Evolutionary conservation across 345 rosid genomes (phyloP).

Genomic region (Aquilaria malaccensis): DNA sequence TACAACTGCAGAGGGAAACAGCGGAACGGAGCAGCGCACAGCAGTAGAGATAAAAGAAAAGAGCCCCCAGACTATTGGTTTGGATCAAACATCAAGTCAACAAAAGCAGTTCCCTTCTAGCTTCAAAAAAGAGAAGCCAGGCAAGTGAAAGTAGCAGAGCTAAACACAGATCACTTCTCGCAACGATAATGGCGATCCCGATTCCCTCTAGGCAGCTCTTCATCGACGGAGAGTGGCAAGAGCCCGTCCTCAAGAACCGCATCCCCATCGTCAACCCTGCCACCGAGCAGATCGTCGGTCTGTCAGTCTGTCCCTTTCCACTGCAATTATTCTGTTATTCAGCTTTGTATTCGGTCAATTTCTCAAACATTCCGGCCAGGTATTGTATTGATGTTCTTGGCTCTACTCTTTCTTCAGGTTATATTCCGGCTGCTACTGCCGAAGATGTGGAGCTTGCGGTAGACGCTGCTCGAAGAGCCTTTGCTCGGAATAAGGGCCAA

Average conservation of each 20-base stretch:
- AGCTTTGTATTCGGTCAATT: background rate
- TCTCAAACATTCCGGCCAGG: background rate
- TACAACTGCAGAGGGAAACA: too few species aligned
- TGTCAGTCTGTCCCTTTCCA: background rate
- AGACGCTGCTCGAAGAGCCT: slow-evolving; percentile 70
- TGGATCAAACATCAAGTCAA: too few species aligned
- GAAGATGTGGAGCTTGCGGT: slow-evolving; percentile 96
- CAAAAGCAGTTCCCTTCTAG: too few species aligned
- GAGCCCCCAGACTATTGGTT: too few species aligned
- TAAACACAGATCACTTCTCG: too few species aligned
- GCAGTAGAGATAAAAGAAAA: too few species aligned
- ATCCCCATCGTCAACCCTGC: slow-evolving; percentile 75
- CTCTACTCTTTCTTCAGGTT: slow-evolving; percentile 40
- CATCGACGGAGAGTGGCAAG: slow-evolving; percentile 87
- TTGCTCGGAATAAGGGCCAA: slow-evolving; percentile 61
- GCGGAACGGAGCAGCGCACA: too few species aligned
- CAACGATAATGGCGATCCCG: slow-evolving; percentile 36
- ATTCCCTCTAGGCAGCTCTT: slow-evolving; percentile 61
- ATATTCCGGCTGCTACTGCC: slow-evolving; percentile 89
- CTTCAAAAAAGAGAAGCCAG: too few species aligned
- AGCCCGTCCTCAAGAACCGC: slow-evolving; percentile 57
- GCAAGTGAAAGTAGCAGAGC: too few species aligned
- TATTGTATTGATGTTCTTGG: background rate
- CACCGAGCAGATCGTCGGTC: slow-evolving; percentile 75
- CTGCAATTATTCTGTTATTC: background rate